Conservation (phyloP, 108 stramenopile species). For the Skeletonema potamos region DNA sequence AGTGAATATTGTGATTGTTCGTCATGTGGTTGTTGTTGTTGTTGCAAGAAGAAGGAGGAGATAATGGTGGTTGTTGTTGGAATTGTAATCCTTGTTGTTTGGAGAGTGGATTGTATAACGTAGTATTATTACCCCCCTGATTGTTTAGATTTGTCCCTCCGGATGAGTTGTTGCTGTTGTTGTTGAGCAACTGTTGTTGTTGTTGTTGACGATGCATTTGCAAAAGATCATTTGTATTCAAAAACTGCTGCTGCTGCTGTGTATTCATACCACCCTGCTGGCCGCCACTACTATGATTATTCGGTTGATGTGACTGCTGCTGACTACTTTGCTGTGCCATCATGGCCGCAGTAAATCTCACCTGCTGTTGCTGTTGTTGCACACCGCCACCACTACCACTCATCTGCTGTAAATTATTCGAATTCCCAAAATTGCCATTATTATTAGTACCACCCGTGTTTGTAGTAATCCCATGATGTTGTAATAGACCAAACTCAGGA, state of each 20-base stretch:
- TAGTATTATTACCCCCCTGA: background rate
- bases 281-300: too few species aligned
- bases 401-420: background rate
- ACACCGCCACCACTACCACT: background rate
- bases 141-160: background rate
- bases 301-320: too few species aligned
- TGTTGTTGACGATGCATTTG: background rate
- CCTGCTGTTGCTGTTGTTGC: background rate
- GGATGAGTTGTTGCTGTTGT: slow-evolving; percentile 4
- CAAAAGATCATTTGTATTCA: background rate
- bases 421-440: too few species aligned
- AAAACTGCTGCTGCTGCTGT: background rate
- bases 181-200: slow-evolving; percentile 1
- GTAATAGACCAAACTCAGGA: too few species aligned
- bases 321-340: slow-evolving; percentile 15
- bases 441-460: too few species aligned
- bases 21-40: slow-evolving; percentile 1
- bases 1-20: background rate
- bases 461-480: too few species aligned
- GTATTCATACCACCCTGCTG: background rate
- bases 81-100: background rate
- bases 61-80: slow-evolving; percentile 10
- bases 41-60: slow-evolving; percentile 11
- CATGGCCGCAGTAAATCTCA: slow-evolving; percentile 8
- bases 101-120: background rate